Base-by-base conservation (phyloP, 1,139 yeast genomes). In the Suhomyces guaymorum region DNA sequence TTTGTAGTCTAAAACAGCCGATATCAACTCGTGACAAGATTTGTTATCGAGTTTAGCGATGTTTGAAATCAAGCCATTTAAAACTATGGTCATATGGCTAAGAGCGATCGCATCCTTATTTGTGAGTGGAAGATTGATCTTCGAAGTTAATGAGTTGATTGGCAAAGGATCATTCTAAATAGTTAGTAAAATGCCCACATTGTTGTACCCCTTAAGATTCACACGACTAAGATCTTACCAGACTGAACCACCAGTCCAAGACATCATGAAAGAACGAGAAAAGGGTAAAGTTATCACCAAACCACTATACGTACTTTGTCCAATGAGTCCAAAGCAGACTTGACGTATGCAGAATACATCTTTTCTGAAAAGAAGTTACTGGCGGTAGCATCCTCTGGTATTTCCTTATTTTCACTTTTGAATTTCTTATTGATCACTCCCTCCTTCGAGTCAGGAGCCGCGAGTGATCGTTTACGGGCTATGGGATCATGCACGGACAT, bases 301-400 rank as follows among this genome's bases (percentile, higher is more conserved):
- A 25, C 24, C 15, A 30, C 39, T 28, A 60, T 70, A 70, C 73
- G 67, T 76, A 65, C 71, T 62, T 70, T 75, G 43, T 82, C 89
- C 51, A 83, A 65, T 37, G 83, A 77, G 34, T 80, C 83, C 46
- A 86, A 63, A 23, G 94, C 94, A 38, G 85, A 74, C 47, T 73
- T 75, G 20, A 84, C 80, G 53, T 74, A 78, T 28, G 84, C 70
- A 33, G 72, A 61, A 59, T 80, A 84, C 75, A 83, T 73, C 54
- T 77, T 73, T 36, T 73, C 77, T 24, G 76, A 63, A 49, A 74
- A 69, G 32, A 54, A 51, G 28, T 40, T 31, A 28, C 41, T 38
- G 22, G 39, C 36, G 24, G 35, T 24, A 20, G 31, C 33, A 25
- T 38, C 42, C 18, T 35, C 33, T 20, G 41, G 26, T 21, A 38